A percentile compares a stretch with the other conserved stretches of the same genome.
These are phyloP conservation scores for Acaromyces ingoldii DNA, from an alignment of 1,284 basidiomycete species.

Conservation along the genomic window DNA sequence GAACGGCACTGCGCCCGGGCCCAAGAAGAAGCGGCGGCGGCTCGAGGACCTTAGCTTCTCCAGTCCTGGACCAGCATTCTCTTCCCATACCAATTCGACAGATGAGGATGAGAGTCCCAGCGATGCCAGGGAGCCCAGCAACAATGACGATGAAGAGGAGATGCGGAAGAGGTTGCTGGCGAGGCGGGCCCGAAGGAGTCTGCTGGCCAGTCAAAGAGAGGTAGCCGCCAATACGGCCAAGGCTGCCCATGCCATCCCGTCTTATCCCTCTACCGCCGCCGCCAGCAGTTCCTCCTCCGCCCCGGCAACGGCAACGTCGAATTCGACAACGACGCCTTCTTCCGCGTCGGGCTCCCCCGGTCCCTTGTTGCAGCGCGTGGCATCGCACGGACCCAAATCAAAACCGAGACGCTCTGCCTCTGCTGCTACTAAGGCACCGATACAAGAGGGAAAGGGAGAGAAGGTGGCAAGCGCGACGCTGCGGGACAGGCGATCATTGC, in stretches of 20 bases:
- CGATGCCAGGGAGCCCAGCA: slow-evolving; percentile 8
- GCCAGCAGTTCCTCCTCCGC: too few species aligned
- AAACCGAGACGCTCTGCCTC: slow-evolving; percentile 14
- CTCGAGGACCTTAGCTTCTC: slow-evolving; percentile 40
- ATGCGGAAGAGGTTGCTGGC: not conserved
- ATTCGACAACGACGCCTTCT: not conserved
- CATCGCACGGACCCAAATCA: slow-evolving; percentile 12
- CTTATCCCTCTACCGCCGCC: slow-evolving; percentile 16
- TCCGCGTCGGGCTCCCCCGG: not conserved
- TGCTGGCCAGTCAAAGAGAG: not conserved
- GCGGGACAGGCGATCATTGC: slow-evolving; percentile 2
- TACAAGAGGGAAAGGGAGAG: too few species aligned
- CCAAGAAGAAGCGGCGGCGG: slow-evolving; percentile 23
- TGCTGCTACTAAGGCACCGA: not conserved
- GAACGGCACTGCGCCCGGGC: not conserved
- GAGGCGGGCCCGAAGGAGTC: not conserved
- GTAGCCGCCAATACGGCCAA: slow-evolving; percentile 1
- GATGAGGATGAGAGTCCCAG: not conserved
- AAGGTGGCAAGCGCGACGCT: not conserved
- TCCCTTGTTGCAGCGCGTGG: not conserved
- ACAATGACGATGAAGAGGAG: too few species aligned
- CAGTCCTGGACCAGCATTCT: slow-evolving; percentile 42
- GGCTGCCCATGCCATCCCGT: slow-evolving; percentile 6
- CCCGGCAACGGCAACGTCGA: not conserved
- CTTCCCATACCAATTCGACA: not conserved